Evolutionary conservation across 192 early-diverging fungal genomes (phyloP), one percentile per base, ranked within the genome.

Genomic region (Backusella australiensis): DNA sequence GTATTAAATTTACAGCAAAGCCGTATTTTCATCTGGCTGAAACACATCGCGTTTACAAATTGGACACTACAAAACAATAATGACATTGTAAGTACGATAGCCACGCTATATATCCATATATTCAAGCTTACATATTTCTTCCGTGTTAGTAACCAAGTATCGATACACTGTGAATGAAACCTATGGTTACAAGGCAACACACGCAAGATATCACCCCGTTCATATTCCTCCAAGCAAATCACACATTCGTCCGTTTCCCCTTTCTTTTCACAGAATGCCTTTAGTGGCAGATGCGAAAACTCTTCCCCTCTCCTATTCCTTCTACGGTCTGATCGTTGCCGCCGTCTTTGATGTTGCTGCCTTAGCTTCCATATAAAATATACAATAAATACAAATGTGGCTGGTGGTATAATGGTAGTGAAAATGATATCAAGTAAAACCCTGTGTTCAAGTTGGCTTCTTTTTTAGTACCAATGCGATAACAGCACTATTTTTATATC

Each of bases 141-240:
- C 52, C 91, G 84, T 6, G 90, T 89, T 2, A 92, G 94, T 34
- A 98, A 86, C 97, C 97, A 97, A 76, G 86, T 90, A 75, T 99
- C 97, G 34, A 99, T 91, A 78, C 97, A 99, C 17, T 77, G 81
- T 34, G 89, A 84, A 77, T 99, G 97, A 76, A 93, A 98, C 75
- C 95, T 88, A 80, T 99, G 97, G 66, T 84, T 86, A 84, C 97
- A 99, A 6, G 93, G 93, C 42, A 99, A 80, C 8, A 92, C 86
- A 8, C 96, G 82, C 35, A 98, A 77, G 72, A 91, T 86, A 26
- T 96, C 94, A 23, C 91, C 93, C 74, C 94, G 92, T 19, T 86
- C 84, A 86, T 93, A 99, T 67, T 97, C 95, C 11, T 97, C 96
- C 75, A 98, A 83, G 83, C 97, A 99, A 26, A 99, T 97, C 14